Base-by-base conservation (phyloP, 1,139 yeast genomes). In the Yamadazyma dushanensis region DNA sequence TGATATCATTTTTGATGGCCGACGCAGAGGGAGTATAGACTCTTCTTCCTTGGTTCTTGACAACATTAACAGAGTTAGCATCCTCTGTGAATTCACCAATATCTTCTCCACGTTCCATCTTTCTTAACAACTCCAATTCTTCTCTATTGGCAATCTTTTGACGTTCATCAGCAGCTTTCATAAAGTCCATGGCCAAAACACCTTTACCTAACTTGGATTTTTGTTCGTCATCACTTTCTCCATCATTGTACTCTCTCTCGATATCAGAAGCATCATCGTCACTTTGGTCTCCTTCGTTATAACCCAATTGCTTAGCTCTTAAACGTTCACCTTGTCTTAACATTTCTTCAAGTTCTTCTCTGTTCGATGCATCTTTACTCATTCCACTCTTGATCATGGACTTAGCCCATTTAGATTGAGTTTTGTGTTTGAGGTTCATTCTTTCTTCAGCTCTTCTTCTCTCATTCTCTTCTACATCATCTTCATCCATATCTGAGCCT, bases 281-380 rank as follows among this genome's bases (percentile, higher is more conserved):
- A 50, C 70, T 63, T 46, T 64, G 71, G 34, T 73, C 80, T 18
- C 78, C 80, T 8, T 73, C 80, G 24, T 71, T 76, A 38, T 70
- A 72, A 19, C 94, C 97, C 39, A 84, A 61, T 47, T 90, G 87
- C 53, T 83, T 87, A 32, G 78, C 66, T 40, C 85, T 78, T 39
- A 92, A 70, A 38, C 74, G 72, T 52, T 90, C 96, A 31, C 96
- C 95, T 51, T 85, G 86, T 51, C 88, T 75, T 43, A 90, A 67
- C 96, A 89, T 90, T 53, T 88, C 97, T 61, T 90, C 97, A 70
- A 92, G 76, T 53, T 92, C 97, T 8, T 79, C 83, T 53, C 97
- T 74, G 24, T 85, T 85, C 22, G 78, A 80, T 23, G 82, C 78
- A 57, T 90, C 97, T 54, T 90, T 90, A 29, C 94, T 77, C 68